Conservation (phyloP, 2,329 filamentous ascomycete species). For the Ascochyta fabae region DNA sequence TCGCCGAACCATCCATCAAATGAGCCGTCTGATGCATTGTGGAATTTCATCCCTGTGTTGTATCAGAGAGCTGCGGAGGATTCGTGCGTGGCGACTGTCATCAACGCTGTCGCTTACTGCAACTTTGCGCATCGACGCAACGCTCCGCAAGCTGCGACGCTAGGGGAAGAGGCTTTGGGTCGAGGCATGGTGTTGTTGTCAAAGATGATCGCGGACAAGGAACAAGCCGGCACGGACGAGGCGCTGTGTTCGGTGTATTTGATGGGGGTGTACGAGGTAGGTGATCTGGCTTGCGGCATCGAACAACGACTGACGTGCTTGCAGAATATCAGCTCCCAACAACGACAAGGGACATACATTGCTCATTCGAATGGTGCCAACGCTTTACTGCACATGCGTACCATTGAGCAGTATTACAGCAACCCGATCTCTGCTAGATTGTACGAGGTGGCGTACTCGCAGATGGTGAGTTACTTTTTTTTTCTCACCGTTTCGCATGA, state of each 20-base stretch:
- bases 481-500: neutral
- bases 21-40: constrained; percentile 33
- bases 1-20: constrained; percentile 21
- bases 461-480: constrained; percentile 29
- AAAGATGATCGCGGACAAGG: constrained; percentile 31
- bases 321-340: constrained; percentile 33
- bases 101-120: constrained; percentile 37
- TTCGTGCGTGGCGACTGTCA: constrained; percentile 31
- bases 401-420: constrained; percentile 33
- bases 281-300: neutral
- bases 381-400: constrained; percentile 35
- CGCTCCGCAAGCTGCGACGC: constrained; percentile 26
- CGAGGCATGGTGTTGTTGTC: constrained; percentile 32
- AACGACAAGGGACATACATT: constrained; percentile 29
- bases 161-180: constrained; percentile 34
- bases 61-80: constrained; percentile 29
- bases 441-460: constrained; percentile 37
- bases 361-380: constrained; percentile 40
- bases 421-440: constrained; percentile 33
- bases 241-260: constrained; percentile 37
- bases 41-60: constrained; percentile 36
- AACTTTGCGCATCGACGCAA: constrained; percentile 39
- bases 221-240: constrained; percentile 29
- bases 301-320: neutral
- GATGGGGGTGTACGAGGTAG: constrained; percentile 41